Conservation (phyloP, 2,329 filamentous ascomycete species). For the Pseudogymnoascus sp. region DNA sequence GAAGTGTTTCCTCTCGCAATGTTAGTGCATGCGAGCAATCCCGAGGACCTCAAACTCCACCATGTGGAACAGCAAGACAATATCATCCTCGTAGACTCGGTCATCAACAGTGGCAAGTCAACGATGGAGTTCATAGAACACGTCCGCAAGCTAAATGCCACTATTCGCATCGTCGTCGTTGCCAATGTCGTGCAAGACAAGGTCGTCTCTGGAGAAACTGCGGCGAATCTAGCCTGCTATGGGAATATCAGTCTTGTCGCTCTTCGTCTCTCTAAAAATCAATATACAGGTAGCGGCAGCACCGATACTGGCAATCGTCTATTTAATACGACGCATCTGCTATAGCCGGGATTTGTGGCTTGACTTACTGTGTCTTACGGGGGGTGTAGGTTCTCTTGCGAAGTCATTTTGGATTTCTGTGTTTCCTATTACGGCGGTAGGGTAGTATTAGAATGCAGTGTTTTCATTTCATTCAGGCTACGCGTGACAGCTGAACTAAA, state of each 20-base stretch:
- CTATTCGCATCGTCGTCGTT: slow-evolving; percentile 44
- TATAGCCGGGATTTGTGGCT: slow-evolving; percentile 17
- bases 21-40: slow-evolving; percentile 39
- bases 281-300: slow-evolving; percentile 41
- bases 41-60: slow-evolving; percentile 34
- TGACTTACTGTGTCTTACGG: neutral
- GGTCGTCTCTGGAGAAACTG: neutral
- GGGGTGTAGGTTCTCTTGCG: no score
- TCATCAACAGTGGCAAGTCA: slow-evolving; percentile 49
- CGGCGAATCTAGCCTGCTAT: slow-evolving; percentile 16
- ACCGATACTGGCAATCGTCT: slow-evolving; percentile 54
- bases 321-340: slow-evolving; percentile 47
- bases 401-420: neutral
- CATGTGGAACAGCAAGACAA: slow-evolving; percentile 34
- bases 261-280: slow-evolving; percentile 48
- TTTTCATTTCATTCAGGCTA: neutral
- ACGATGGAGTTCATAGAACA: slow-evolving; percentile 40
- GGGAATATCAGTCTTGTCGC: slow-evolving; percentile 37
- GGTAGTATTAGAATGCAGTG: neutral
- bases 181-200: neutral
- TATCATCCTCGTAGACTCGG: slow-evolving; percentile 50
- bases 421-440: neutral
- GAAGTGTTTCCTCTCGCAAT: slow-evolving; percentile 43
- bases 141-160: slow-evolving; percentile 33
- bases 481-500: neutral